Evolutionary conservation across 257 asterid genomes (phyloP).

Genomic region (Nicotiana otophora): DNA sequence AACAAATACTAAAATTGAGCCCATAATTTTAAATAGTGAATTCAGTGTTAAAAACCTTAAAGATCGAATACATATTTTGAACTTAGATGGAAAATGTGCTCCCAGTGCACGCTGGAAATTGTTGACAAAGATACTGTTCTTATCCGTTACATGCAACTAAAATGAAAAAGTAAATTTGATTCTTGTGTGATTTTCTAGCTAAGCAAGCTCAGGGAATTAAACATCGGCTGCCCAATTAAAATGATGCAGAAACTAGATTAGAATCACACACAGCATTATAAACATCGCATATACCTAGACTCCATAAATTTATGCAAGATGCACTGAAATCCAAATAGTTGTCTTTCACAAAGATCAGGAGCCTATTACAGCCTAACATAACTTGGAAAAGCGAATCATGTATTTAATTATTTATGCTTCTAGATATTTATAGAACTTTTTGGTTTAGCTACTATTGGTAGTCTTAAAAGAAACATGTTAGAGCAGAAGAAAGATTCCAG

Average conservation of each 20-base stretch:
- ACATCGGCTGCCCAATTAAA: not conserved
- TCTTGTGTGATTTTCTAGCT: not conserved
- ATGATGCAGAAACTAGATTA: not conserved
- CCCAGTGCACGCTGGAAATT: not conserved
- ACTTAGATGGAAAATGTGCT: no score
- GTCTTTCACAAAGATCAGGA: not conserved
- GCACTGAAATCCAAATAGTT: not conserved
- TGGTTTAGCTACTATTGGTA: not conserved
- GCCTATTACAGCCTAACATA: not conserved
- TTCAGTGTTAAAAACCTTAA: no score
- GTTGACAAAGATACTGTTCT: not conserved
- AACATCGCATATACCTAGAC: not conserved
- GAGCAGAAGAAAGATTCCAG: not conserved
- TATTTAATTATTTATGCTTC: not conserved
- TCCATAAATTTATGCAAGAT: no score
- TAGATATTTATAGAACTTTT: not conserved
- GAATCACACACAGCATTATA: not conserved
- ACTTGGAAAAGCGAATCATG: not conserved
- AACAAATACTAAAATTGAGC: no score
- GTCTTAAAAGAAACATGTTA: not conserved
- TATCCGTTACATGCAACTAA: not conserved
- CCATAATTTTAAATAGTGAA: no score
- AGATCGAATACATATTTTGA: no score
- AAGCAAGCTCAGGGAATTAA: not conserved
- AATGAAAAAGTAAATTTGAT: not conserved